phyloP scores from a whole-genome alignment of 257 asterid species.

The Plantago ovata region DNA sequence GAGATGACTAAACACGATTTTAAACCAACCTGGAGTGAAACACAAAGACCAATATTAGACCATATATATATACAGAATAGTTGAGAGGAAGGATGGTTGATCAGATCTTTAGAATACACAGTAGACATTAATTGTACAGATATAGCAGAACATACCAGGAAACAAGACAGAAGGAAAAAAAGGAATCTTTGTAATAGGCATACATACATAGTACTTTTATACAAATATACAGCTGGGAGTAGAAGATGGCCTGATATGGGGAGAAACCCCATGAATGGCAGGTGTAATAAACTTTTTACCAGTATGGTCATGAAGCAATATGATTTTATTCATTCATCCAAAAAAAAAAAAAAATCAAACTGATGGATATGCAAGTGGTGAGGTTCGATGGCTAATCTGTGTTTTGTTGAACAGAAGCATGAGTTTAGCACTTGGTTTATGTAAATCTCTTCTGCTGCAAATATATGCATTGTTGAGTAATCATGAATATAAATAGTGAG shows the following conservation, averaged over 20 bases:
- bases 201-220: background rate
- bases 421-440: too few species aligned
- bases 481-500: too few species aligned
- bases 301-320: too few species aligned
- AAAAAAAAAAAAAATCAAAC: too few species aligned
- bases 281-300: background rate
- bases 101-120: background rate
- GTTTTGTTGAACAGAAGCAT: too few species aligned
- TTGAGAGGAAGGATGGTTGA: background rate
- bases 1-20: conserved; percentile 7
- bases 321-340: too few species aligned
- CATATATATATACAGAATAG: background rate
- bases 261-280: conserved; percentile 27
- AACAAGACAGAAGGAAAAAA: background rate
- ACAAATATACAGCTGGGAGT: background rate
- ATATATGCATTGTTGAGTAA: too few species aligned
- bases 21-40: conserved; percentile 9
- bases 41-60: background rate
- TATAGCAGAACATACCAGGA: background rate
- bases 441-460: too few species aligned
- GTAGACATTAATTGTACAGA: background rate
- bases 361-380: too few species aligned
- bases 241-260: conserved; percentile 23
- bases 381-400: too few species aligned
- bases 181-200: conserved; percentile 5